A percentile compares a stretch with the other conserved stretches of the same genome.
These are phyloP conservation scores for Chamaenerion angustifolium DNA, from an alignment of 345 rosid species.

Conservation along the genomic window DNA sequence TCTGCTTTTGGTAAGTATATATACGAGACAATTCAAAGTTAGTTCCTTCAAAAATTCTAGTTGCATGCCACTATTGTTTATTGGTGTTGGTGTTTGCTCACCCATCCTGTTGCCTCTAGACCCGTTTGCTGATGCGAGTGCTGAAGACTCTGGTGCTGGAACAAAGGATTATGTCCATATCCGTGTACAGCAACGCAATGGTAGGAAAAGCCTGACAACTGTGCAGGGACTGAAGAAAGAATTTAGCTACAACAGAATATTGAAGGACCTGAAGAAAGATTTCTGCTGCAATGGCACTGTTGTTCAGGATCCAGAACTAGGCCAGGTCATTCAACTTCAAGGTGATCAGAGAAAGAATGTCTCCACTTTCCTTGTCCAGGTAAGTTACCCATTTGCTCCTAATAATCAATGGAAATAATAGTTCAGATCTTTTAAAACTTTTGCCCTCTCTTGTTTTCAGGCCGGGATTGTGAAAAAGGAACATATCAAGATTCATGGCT, in stretches of 20 bases:
- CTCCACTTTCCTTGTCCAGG: slow-evolving; percentile 71
- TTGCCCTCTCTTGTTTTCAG: slow-evolving; percentile 12
- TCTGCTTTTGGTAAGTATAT: slow-evolving; percentile 39
- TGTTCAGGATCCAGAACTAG: slow-evolving; percentile 76
- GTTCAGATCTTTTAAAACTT: too few relatives aligned
- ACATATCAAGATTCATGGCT: slow-evolving; percentile 85
- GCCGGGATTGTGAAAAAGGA: slow-evolving; percentile 94
- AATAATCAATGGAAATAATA: too few relatives aligned
- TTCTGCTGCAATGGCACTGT: slow-evolving; percentile 94
- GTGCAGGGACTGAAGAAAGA: slow-evolving; percentile 81
- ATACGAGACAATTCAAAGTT: neutral
- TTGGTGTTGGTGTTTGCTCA: neutral
- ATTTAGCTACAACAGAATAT: slow-evolving; percentile 70
- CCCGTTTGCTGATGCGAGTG: slow-evolving; percentile 66
- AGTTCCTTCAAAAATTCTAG: too few relatives aligned
- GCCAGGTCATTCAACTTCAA: slow-evolving; percentile 93
- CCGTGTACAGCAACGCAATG: slow-evolving; percentile 64
- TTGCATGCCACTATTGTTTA: neutral
- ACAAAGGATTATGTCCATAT: slow-evolving; percentile 60
- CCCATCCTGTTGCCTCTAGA: slow-evolving; percentile 10
- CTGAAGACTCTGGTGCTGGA: slow-evolving; percentile 71
- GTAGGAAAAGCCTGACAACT: slow-evolving; percentile 69
- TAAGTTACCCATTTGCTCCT: slow-evolving; percentile 5
- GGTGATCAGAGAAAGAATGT: slow-evolving; percentile 89
- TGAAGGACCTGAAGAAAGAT: slow-evolving; percentile 77